These are phyloP conservation scores for Neofusicoccum sp. DNA, from an alignment of 2,329 filamentous ascomycete genomes.

Conservation along the genomic window DNA sequence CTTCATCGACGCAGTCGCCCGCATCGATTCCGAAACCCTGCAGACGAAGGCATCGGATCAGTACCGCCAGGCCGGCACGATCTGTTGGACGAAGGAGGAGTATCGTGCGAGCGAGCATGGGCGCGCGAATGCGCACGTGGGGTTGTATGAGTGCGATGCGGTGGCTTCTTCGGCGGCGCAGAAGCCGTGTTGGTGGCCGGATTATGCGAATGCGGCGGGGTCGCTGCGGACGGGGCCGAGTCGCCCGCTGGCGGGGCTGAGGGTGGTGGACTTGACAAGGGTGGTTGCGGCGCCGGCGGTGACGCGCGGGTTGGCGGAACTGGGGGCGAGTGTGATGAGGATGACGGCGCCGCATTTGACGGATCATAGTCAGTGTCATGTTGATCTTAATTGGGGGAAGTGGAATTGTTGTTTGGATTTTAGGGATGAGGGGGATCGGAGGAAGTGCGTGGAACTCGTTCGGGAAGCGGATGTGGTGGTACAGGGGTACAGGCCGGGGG, in stretches of 20 bases:
- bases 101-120: not conserved
- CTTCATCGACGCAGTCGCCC: not conserved
- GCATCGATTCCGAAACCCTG: not conserved
- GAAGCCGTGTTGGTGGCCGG: not conserved
- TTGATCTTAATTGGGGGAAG: constrained; percentile 56
- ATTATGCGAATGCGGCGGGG: not conserved
- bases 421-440: constrained; percentile 39
- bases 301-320: constrained; percentile 43
- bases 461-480: constrained; percentile 55
- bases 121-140: not conserved
- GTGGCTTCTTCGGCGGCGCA: not conserved
- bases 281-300: constrained; percentile 2
- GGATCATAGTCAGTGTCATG: constrained; percentile 45
- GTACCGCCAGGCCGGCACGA: not conserved
- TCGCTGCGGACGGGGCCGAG: not conserved
- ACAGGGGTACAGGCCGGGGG: constrained; percentile 53
- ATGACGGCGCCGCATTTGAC: constrained; percentile 44
- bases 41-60: not conserved
- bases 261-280: constrained; percentile 18
- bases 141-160: constrained; percentile 36
- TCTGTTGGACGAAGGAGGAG: not conserved
- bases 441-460: constrained; percentile 46
- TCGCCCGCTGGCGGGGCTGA: constrained; percentile 15
- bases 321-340: constrained; percentile 52
- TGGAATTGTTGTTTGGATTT: constrained; percentile 52